Evolutionary conservation across 169 alveolate species (phyloP).

Genomic region (Cryptosporidium xiaoi): DNA sequence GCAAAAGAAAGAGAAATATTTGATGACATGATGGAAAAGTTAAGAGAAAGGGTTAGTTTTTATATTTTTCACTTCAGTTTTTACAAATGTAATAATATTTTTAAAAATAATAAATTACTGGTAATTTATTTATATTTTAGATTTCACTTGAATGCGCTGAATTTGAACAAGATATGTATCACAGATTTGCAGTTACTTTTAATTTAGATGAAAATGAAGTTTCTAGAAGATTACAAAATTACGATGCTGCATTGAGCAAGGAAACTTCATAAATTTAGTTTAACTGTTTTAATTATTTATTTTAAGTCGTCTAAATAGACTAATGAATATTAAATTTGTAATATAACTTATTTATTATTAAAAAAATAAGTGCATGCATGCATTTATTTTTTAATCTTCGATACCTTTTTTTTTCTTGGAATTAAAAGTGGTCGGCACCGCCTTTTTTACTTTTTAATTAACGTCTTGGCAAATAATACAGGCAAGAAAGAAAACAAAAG

Average conservation of each 20-base stretch:
- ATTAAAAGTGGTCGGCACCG: not conserved
- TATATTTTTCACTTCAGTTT: not conserved
- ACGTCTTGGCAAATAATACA: not conserved
- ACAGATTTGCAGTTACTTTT: slow-evolving; percentile 66
- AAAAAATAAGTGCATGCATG: not conserved
- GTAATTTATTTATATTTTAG: not conserved
- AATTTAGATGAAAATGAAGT: slow-evolving; percentile 69
- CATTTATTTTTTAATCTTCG: not conserved
- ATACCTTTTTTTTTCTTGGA: too few species aligned
- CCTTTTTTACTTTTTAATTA: not conserved
- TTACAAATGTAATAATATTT: not conserved
- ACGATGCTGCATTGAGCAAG: slow-evolving; percentile 22
- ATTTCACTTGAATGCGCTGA: slow-evolving; percentile 58
- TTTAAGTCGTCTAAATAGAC: not conserved
- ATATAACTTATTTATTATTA: too few species aligned
- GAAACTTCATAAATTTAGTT: not conserved
- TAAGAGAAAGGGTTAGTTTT: slow-evolving; percentile 61
- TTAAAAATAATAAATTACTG: not conserved
- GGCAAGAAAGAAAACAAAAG: not conserved
- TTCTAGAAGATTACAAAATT: slow-evolving; percentile 45
- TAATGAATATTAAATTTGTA: too few species aligned
- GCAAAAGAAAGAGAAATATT: slow-evolving; percentile 66
- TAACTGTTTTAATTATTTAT: not conserved
- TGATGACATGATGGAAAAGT: slow-evolving; percentile 49
- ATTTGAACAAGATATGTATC: slow-evolving; percentile 62